phyloP scores from a whole-genome alignment of 1,284 basidiomycete species.

The Tremellales sp. region DNA sequence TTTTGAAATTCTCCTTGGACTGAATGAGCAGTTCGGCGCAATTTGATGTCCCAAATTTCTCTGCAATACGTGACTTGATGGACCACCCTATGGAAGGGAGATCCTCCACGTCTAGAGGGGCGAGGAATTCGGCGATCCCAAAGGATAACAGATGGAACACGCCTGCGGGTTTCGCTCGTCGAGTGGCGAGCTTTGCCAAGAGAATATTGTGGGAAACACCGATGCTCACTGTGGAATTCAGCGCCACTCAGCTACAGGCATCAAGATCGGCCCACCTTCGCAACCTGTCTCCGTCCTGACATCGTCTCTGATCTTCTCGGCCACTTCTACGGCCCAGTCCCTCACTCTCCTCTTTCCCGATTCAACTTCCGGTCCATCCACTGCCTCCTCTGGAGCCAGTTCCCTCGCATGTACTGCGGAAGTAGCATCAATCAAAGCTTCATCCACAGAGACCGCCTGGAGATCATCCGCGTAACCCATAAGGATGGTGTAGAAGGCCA shows the following conservation, averaged over 20 bases:
- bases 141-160: conserved; percentile 60
- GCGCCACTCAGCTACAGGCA: conserved; percentile 1
- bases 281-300: conserved; percentile 75
- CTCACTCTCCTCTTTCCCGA: conserved; percentile 4
- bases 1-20: conserved; percentile 62
- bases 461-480: conserved; percentile 85
- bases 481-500: conserved; percentile 87
- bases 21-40: conserved; percentile 65
- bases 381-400: conserved; percentile 40
- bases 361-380: conserved; percentile 3
- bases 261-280: conserved; percentile 57
- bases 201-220: conserved; percentile 90
- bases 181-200: conserved; percentile 85
- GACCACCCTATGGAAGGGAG: conserved; percentile 83
- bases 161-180: conserved; percentile 79
- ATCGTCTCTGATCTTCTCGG: conserved; percentile 72
- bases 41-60: conserved; percentile 68
- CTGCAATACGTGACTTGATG: conserved; percentile 60
- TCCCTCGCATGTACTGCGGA: conserved; percentile 53
- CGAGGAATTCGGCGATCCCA: conserved; percentile 55
- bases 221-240: conserved; percentile 68
- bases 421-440: conserved; percentile 87
- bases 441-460: conserved; percentile 93
- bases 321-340: conserved; percentile 65
- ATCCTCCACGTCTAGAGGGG: conserved; percentile 75